Percentiles rank a stretch among this genome's conserved stretches.
phyloP scores from a whole-genome alignment of 306 rosid genomes.

The Corylus heterophylla region DNA sequence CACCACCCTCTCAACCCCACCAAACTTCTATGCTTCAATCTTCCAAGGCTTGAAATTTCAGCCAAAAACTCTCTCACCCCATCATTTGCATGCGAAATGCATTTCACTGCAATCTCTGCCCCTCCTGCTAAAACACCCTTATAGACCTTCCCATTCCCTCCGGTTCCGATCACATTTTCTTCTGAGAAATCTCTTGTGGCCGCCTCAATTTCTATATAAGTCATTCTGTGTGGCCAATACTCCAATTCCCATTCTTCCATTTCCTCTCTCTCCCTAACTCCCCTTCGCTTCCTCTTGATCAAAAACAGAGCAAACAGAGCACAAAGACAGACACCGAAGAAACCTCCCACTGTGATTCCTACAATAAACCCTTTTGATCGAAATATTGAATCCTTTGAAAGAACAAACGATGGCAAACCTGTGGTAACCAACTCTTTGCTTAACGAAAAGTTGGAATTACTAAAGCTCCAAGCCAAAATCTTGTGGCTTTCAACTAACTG shows the following conservation, averaged over 20 bases:
- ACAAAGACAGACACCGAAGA: constrained; percentile 29
- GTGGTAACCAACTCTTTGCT: constrained; percentile 56
- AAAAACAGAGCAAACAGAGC: constrained; percentile 43
- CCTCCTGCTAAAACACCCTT: constrained; percentile 64
- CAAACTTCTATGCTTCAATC: constrained; percentile 72
- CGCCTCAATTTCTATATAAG: constrained; percentile 56
- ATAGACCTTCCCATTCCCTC: constrained; percentile 85
- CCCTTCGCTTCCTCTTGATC: constrained; percentile 39
- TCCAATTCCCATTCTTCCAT: constrained; percentile 98
- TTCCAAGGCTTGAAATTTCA: constrained; percentile 80
- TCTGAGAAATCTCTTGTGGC: constrained; percentile 64
- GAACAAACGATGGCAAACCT: constrained; percentile 72
- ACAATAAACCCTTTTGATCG: constrained; percentile 60
- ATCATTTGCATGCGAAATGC: constrained; percentile 65
- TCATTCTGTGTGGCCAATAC: constrained; percentile 85
- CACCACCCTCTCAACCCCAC: constrained; percentile 89
- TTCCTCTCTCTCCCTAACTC: constrained; percentile 49
- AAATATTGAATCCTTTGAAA: constrained; percentile 57
- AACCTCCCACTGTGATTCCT: constrained; percentile 44
- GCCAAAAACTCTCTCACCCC: constrained; percentile 80
- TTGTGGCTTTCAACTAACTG: constrained; percentile 69
- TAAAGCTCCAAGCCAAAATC: constrained; percentile 85
- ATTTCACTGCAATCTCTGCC: constrained; percentile 68
- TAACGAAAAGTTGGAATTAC: constrained; percentile 57
- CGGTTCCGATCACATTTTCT: constrained; percentile 77